Base-by-base conservation (phyloP, 139 green algal species). In the Coelastrella sp. region DNA sequence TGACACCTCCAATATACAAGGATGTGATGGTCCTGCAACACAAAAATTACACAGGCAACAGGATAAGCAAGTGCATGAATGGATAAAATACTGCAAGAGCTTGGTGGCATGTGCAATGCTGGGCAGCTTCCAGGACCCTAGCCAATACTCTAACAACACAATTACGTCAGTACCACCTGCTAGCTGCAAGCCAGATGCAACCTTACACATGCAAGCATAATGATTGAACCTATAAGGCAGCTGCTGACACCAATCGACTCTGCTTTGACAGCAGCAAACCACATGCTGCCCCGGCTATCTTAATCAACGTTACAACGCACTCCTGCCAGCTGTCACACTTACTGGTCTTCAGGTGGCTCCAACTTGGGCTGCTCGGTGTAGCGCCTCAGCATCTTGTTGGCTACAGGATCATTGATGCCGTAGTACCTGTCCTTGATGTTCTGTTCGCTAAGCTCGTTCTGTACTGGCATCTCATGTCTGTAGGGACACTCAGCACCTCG, bases 371-470 rank as follows among this genome's bases (percentile, higher is more conserved):
- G 95, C 23, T 98, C 94, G 4, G 87, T 88, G 16, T 95, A 95
- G 0, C 95, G 87, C 4, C 89, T 87, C 85, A 99, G 83, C 95
- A 99, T 97, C 95, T 99, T 99, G 75, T 95, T 92, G 3, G 98
- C 98, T 59, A 99, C 98, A 3, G 98, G 98, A 92, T 99, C 98
- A 88, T 99, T 99, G 71, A 98, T 95, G 71, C 98, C 98, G 85
- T 99, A 99, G 95, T 99, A 99, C 19, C 98, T 92, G 87, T 99
- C 97, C 93, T 98, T 98, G 91, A 99, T 98, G 94, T 99, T 98
- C 95, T 99, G 98, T 85, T 99, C 92, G 6, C 93, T 88, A 85
- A 99, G 95, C 80, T 96, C 94, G 66, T 94, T 92, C 19, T 91
- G 90, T 23, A 91, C 92, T 68, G 96, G 96, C 96, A 98, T 96